A percentile compares a stretch with the other conserved stretches of the same genome.
Conservation (phyloP, 192 early-diverging fungal species). For the Backusella australiensis region DNA sequence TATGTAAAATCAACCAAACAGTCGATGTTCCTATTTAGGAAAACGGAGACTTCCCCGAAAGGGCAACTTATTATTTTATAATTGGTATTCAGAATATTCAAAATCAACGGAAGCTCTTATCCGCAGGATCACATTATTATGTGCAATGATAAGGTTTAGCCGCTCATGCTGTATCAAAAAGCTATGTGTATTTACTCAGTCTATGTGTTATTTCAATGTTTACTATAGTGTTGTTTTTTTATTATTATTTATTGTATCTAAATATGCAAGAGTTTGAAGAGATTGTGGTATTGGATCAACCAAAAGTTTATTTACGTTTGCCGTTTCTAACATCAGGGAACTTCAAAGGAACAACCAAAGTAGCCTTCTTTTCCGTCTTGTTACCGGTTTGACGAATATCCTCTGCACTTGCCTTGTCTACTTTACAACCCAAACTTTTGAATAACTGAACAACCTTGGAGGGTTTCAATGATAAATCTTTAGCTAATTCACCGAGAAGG, state of each 20-base stretch:
- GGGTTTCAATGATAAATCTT: conserved; percentile 60
- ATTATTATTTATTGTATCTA: not conserved
- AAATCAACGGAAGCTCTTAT: not conserved
- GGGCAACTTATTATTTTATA: too few species aligned
- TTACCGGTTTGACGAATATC: conserved; percentile 4
- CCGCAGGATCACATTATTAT: not conserved
- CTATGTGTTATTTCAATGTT: not conserved
- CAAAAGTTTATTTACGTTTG: conserved; percentile 15
- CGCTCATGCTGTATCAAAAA: too few species aligned
- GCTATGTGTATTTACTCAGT: too few species aligned
- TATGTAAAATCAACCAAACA: too few species aligned
- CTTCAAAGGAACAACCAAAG: conserved; percentile 27
- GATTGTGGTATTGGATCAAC: conserved; percentile 1
- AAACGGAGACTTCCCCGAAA: too few species aligned
- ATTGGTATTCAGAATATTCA: not conserved
- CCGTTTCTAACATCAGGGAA: conserved; percentile 28
- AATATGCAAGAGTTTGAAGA: not conserved
- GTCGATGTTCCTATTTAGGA: too few species aligned
- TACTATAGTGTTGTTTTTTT: not conserved
- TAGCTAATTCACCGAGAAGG: conserved; percentile 57
- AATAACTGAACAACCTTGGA: conserved; percentile 40
- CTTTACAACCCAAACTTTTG: conserved; percentile 46
- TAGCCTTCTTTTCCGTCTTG: conserved; percentile 23
- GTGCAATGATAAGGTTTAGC: not conserved
- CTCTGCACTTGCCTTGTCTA: conserved; percentile 36